A percentile compares a stretch with the other conserved stretches of the same genome.
These are phyloP conservation scores for Tuber indicum DNA, from an alignment of 495 filamentous ascomycete genomes.

Conservation along the genomic window DNA sequence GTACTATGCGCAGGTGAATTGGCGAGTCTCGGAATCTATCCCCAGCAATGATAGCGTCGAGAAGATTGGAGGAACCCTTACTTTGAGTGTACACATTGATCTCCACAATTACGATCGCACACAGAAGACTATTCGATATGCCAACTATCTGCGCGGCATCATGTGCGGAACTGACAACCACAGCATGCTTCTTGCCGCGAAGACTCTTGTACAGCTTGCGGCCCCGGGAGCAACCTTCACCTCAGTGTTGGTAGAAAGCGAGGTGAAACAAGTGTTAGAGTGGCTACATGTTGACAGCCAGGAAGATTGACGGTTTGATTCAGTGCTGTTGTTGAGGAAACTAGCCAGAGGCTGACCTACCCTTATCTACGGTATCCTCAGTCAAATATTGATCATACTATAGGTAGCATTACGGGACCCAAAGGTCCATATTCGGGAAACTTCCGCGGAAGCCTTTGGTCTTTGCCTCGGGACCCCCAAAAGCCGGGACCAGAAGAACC, in stretches of 20 bases:
- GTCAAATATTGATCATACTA: constrained; percentile 83
- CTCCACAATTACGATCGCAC: constrained; percentile 92
- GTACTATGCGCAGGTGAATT: constrained; percentile 60
- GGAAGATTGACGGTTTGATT: constrained; percentile 83
- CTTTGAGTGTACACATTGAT: constrained; percentile 85
- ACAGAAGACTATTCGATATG: constrained; percentile 87
- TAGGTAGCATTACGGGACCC: constrained; percentile 89
- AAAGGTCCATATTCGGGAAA: constrained; percentile 83
- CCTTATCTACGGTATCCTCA: constrained; percentile 83
- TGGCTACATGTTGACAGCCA: constrained; percentile 93
- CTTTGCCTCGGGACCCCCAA: constrained; percentile 91
- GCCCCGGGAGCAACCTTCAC: constrained; percentile 88
- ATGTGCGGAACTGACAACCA: constrained; percentile 79
- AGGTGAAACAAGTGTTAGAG: constrained; percentile 89
- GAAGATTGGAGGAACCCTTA: constrained; percentile 80
- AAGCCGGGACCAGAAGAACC: constrained; percentile 75
- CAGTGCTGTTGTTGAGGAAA: constrained; percentile 82
- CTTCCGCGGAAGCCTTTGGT: constrained; percentile 80
- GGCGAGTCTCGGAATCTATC: constrained; percentile 61
- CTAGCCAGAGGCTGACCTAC: constrained; percentile 86
- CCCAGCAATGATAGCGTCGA: constrained; percentile 80
- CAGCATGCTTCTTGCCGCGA: constrained; percentile 79
- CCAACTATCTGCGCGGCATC: constrained; percentile 75
- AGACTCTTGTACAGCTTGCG: constrained; percentile 80
- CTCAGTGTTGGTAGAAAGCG: constrained; percentile 91